phyloP scores from a whole-genome alignment of 2,329 filamentous ascomycete species.

The Tympanopsis confertula region DNA sequence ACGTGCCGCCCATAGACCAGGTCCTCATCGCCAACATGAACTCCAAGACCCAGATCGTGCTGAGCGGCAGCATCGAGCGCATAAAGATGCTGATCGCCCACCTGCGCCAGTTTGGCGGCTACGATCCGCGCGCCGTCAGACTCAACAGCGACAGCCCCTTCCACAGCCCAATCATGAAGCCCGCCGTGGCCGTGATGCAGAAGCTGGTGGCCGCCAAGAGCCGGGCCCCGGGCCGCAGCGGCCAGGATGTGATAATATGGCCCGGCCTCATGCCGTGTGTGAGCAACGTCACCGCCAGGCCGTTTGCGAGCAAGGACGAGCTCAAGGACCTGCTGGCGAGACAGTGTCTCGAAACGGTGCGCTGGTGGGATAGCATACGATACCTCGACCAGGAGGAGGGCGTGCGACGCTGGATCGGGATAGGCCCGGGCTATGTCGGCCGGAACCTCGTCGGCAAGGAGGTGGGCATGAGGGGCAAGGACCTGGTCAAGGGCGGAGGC shows the following conservation, averaged over 20 bases:
- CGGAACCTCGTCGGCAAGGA: conserved; percentile 90
- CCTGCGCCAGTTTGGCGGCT: conserved; percentile 77
- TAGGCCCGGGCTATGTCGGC: conserved; percentile 88
- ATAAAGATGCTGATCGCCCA: conserved; percentile 76
- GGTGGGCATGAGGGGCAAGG: conserved; percentile 72
- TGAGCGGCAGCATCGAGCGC: conserved; percentile 74
- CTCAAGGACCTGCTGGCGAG: conserved; percentile 69
- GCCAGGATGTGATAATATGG: conserved; percentile 60
- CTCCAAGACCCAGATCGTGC: conserved; percentile 88
- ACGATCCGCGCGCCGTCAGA: conserved; percentile 78
- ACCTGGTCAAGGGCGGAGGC: conserved; percentile 73
- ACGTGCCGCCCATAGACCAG: conserved; percentile 68
- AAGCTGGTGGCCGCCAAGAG: conserved; percentile 50
- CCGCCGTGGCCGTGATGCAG: conserved; percentile 66
- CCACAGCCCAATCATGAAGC: conserved; percentile 83
- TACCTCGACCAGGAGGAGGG: conserved; percentile 77
- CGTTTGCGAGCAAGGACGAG: conserved; percentile 62
- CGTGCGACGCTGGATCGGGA: conserved; percentile 77
- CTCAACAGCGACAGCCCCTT: conserved; percentile 83
- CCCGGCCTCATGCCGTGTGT: conserved; percentile 67
- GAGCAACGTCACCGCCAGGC: conserved; percentile 73
- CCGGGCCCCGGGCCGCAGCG: conserved; percentile 36
- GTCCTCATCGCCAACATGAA: conserved; percentile 91
- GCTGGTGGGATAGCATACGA: conserved; percentile 87
- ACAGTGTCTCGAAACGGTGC: conserved; percentile 81